These are phyloP conservation scores for Lyophyllum decastes DNA, from an alignment of 768 basidiomycete species.

Conservation along the genomic window DNA sequence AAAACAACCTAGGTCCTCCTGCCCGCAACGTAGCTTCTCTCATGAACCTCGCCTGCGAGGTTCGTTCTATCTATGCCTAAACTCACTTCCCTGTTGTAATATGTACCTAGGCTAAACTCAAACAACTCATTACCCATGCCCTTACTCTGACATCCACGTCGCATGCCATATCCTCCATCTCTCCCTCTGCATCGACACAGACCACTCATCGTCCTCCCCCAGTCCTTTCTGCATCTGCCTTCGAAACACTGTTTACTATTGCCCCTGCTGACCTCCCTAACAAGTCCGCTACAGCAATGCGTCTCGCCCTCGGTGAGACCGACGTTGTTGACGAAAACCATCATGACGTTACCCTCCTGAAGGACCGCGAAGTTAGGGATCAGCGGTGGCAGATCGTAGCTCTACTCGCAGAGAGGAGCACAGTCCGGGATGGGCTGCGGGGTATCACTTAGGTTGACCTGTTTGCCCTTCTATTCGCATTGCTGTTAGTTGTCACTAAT, in stretches of 20 bases:
- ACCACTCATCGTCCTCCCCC: conserved; percentile 37
- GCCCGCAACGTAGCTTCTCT: conserved; percentile 64
- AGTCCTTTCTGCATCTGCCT: conserved; percentile 66
- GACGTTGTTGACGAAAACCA: conserved; percentile 53
- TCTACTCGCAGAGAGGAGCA: conserved; percentile 70
- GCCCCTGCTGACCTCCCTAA: conserved; percentile 80
- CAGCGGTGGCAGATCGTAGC: conserved; percentile 80
- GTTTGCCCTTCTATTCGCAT: not conserved
- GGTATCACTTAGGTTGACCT: conserved; percentile 12
- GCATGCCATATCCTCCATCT: conserved; percentile 75
- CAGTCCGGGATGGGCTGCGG: conserved; percentile 52
- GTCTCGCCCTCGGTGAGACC: conserved; percentile 58
- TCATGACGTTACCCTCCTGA: conserved; percentile 51
- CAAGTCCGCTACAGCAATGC: conserved; percentile 75
- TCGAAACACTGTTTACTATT: conserved; percentile 77
- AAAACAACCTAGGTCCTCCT: conserved; percentile 67
- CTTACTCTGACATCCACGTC: conserved; percentile 76
- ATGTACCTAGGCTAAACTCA: conserved; percentile 66
- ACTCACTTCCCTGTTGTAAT: conserved; percentile 3
- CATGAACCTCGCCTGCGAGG: conserved; percentile 80
- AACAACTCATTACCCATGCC: conserved; percentile 81
- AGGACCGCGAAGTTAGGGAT: conserved; percentile 67
- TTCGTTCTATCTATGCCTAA: conserved; percentile 27
- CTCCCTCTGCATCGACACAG: conserved; percentile 49
- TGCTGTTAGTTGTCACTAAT: not conserved